phyloP scores from a whole-genome alignment of 345 rosid genomes.

The Linum usitatissimum region DNA sequence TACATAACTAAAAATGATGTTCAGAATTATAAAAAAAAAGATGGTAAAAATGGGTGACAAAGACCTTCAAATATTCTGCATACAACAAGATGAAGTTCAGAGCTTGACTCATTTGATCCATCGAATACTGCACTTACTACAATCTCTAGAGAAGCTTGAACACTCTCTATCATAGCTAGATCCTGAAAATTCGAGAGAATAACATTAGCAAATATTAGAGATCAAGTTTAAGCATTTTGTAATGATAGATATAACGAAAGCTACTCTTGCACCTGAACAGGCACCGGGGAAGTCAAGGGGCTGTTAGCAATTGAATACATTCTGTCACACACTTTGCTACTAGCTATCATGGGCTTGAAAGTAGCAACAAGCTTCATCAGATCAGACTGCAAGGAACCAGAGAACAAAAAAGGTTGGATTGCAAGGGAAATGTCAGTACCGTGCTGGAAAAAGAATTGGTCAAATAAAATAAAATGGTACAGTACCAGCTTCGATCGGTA shows the following conservation, averaged over 20 bases:
- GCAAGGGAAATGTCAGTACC: neutral
- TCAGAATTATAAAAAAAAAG: constrained; percentile 2
- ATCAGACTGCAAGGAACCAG: constrained; percentile 46
- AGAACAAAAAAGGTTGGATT: neutral
- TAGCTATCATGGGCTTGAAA: constrained; percentile 54
- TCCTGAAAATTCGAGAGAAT: constrained; percentile 38
- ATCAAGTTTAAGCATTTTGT: constrained; percentile 1
- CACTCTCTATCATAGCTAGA: constrained; percentile 68
- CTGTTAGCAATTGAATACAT: constrained; percentile 42
- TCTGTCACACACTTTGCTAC: constrained; percentile 60
- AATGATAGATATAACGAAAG: no score
- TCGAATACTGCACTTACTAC: constrained; percentile 61
- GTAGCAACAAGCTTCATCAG: constrained; percentile 56
- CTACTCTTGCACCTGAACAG: constrained; percentile 47
- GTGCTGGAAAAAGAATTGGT: neutral
- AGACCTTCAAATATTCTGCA: constrained; percentile 70
- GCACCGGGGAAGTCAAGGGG: constrained; percentile 42
- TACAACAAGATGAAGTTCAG: constrained; percentile 50
- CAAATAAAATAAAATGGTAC: neutral
- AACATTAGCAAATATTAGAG: neutral
- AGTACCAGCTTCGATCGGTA: constrained; percentile 74
- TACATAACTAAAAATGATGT: neutral
- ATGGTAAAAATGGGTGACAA: constrained; percentile 9
- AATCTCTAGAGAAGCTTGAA: constrained; percentile 68
- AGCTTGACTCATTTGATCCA: constrained; percentile 54